Evolutionary conservation across 73 alveolate species (phyloP).

Genomic region (Symbiodinium pilosum): DNA sequence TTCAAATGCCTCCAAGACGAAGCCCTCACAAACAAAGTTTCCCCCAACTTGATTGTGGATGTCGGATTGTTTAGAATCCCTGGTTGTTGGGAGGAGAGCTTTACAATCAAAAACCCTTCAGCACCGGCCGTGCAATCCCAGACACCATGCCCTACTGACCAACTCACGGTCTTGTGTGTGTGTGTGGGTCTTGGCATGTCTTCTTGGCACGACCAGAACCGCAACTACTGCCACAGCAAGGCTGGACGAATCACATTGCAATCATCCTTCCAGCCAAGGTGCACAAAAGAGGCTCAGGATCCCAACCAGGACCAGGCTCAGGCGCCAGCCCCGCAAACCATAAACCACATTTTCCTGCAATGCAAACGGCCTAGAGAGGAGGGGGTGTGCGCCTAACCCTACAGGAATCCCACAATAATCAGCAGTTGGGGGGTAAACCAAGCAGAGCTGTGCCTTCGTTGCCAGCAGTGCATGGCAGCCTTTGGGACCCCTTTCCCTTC

Average conservation of each 20-base stretch:
- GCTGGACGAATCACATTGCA: background rate
- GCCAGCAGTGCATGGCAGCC: background rate
- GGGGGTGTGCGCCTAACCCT: background rate
- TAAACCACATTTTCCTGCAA: slow-evolving; percentile 4
- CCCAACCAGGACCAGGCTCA: slow-evolving; percentile 32
- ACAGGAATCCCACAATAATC: too few species aligned
- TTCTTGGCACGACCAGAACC: background rate
- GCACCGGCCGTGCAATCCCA: too few species aligned
- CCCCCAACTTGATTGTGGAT: too few species aligned
- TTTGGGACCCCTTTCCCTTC: background rate
- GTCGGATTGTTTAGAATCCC: too few species aligned
- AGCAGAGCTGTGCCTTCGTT: background rate
- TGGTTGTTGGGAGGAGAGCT: too few species aligned
- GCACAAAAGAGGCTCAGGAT: slow-evolving; percentile 38
- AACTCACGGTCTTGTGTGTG: background rate
- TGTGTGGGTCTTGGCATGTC: background rate
- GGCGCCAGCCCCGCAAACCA: slow-evolving; percentile 84
- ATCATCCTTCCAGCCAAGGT: background rate
- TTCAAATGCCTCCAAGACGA: too few species aligned
- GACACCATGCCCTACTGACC: background rate
- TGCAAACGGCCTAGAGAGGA: background rate
- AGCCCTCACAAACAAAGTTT: too few species aligned
- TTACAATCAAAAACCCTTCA: too few species aligned
- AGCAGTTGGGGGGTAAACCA: too few species aligned
- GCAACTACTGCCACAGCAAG: background rate